Evolutionary conservation across 2,329 filamentous ascomycete species (phyloP), one percentile per base, ranked within the genome.

Genomic region (Cladosporium colombiae): DNA sequence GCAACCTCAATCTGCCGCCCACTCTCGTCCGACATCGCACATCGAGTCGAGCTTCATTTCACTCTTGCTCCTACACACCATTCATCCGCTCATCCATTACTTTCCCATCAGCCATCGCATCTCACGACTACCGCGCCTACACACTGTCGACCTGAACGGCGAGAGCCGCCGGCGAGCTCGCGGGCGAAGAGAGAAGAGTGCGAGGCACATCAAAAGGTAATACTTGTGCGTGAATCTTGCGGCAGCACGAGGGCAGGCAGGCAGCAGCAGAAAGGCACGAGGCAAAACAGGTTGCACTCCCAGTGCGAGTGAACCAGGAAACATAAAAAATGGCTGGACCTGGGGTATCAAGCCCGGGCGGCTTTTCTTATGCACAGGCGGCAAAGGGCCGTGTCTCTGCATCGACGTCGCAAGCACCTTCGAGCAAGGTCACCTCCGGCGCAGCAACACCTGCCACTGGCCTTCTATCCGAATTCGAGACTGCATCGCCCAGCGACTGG

Each of bases 361-460:
- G 74, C 71, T 97, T 97, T 78, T 97, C 94, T 67, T 98, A 98
- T 80, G 94, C 94, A 74, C 93, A 97, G 85, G 94, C 94, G 76
- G 94, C 94, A 67, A 95, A 95, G 79, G 92, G 93, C 75, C 86
- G 90, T 73, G 81, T 86, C 65, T 75, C 83, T 62, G 75, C 81
- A 64, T 74, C 80, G 65, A 74, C 81, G 61, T 77, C 82, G 60
- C 78, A 81, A 67, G 73, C 80, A 65, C 76, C 78, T 55, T 74
- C 80, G 31, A 80, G 78, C 72, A 84, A 84, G 74, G 76, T 77
- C 23, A 72, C 77, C 13, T 81, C 81, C 25, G 80, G 78, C 52
- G 71, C 77, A 27, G 75, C 74, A 16, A 81, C 79, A 49, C 77
- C 81, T 29, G 76, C 79, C 25, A 80, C 78, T 59, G 78, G 80